Conservation (phyloP, 2,329 filamentous ascomycete species). For the Fusarium drepaniforme region DNA sequence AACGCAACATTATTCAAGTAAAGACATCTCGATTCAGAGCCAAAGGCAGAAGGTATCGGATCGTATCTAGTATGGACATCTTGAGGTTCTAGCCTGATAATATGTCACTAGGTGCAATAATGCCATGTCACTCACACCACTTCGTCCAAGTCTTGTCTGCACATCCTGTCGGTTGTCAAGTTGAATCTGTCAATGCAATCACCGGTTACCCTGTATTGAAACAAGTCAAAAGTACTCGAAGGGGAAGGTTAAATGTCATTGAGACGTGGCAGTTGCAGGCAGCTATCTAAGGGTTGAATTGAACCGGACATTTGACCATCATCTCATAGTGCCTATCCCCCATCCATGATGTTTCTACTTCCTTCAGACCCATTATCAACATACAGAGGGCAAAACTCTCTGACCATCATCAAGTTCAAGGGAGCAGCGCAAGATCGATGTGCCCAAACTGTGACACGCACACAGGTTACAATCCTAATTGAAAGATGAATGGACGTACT, state of each 20-base stretch:
- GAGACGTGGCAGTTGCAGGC: no score
- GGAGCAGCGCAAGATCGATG: background rate
- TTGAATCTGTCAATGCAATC: no score
- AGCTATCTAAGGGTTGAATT: no score
- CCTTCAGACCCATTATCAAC: no score
- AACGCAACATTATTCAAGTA: background rate
- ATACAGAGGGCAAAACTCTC: no score
- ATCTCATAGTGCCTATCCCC: no score
- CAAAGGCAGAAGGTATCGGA: background rate
- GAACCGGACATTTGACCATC: no score
- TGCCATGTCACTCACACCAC: background rate
- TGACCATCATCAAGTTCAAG: background rate
- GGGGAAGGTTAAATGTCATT: no score
- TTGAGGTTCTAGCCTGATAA: background rate
- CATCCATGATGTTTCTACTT: no score
- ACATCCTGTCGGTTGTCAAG: background rate
- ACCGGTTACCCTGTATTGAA: background rate
- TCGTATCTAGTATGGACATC: background rate
- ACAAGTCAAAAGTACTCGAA: background rate
- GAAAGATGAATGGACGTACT: background rate
- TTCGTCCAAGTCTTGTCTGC: background rate
- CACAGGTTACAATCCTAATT: background rate
- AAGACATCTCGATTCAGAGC: background rate
- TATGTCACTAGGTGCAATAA: background rate
- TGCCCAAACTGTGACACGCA: no score